Conservation (phyloP, 768 basidiomycete species). For the Rhodocollybia butyracea region DNA sequence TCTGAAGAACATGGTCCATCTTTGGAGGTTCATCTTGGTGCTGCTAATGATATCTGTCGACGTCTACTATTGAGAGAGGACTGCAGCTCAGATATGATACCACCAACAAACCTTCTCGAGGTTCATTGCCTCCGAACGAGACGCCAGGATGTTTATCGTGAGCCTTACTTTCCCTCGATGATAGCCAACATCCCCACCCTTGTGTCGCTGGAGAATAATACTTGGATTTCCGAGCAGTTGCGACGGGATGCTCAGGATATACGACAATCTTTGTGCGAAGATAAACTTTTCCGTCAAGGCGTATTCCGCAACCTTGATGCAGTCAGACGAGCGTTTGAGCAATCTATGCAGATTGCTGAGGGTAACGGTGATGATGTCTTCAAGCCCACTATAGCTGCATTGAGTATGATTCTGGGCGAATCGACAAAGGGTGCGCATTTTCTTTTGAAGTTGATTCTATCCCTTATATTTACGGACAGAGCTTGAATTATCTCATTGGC, state of each 20-base stretch:
- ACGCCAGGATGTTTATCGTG: slow-evolving; percentile 62
- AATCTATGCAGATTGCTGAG: slow-evolving; percentile 48
- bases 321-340: slow-evolving; percentile 67
- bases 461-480: slow-evolving; percentile 24
- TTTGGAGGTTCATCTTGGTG: slow-evolving; percentile 51
- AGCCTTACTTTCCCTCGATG: slow-evolving; percentile 62
- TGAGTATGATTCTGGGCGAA: slow-evolving; percentile 66
- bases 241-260: slow-evolving; percentile 48
- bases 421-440: slow-evolving; percentile 52
- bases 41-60: slow-evolving; percentile 62
- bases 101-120: slow-evolving; percentile 55
- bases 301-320: slow-evolving; percentile 74
- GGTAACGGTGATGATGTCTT: slow-evolving; percentile 46
- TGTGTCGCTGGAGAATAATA: slow-evolving; percentile 67
- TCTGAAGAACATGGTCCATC: slow-evolving; percentile 34
- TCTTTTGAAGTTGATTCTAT: background rate
- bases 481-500: slow-evolving; percentile 54
- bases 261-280: slow-evolving; percentile 57
- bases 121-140: slow-evolving; percentile 68
- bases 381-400: slow-evolving; percentile 62
- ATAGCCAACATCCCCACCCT: slow-evolving; percentile 65
- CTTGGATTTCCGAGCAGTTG: slow-evolving; percentile 45
- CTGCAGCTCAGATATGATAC: slow-evolving; percentile 30
- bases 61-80: slow-evolving; percentile 56
- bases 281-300: slow-evolving; percentile 68